Percentiles rank a stretch among this genome's conserved stretches.
phyloP scores from a whole-genome alignment of 805 yeast genomes.

The Grigorovia jiainica region DNA sequence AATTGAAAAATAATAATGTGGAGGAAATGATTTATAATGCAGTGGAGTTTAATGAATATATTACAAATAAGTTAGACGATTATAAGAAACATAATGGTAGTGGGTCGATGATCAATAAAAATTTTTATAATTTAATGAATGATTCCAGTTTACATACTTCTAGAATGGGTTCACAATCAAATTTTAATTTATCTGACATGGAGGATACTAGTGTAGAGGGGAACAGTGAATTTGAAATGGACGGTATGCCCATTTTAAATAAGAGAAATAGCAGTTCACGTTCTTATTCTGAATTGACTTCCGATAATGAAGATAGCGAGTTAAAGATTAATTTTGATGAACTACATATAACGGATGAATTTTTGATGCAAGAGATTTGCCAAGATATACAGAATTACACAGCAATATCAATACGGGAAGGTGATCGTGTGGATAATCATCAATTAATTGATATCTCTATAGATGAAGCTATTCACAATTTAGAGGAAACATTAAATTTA shows the following conservation, averaged over 20 bases:
- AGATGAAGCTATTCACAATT: slow-evolving; percentile 4
- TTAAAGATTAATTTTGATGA: neutral
- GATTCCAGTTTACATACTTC: neutral
- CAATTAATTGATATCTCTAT: neutral
- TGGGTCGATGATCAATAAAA: neutral
- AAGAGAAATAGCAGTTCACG: neutral
- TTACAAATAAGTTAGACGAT: neutral
- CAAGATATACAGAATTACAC: neutral
- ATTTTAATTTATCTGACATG: neutral
- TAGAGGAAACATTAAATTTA: slow-evolving; percentile 2
- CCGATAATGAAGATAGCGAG: neutral
- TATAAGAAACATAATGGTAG: neutral
- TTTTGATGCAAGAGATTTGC: neutral
- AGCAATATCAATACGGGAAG: neutral
- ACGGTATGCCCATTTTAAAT: neutral
- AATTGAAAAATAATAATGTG: neutral
- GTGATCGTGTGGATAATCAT: neutral
- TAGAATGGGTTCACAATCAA: neutral
- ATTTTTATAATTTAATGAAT: neutral
- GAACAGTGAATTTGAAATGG: neutral
- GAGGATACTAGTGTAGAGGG: neutral
- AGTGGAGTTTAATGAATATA: neutral
- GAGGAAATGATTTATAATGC: neutral
- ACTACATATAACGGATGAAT: neutral
- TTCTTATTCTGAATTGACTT: neutral